A percentile compares a stretch with the other conserved stretches of the same genome.
These are phyloP conservation scores for Hypoxylon sp. DNA, from an alignment of 2,329 filamentous ascomycete species.

Conservation along the genomic window DNA sequence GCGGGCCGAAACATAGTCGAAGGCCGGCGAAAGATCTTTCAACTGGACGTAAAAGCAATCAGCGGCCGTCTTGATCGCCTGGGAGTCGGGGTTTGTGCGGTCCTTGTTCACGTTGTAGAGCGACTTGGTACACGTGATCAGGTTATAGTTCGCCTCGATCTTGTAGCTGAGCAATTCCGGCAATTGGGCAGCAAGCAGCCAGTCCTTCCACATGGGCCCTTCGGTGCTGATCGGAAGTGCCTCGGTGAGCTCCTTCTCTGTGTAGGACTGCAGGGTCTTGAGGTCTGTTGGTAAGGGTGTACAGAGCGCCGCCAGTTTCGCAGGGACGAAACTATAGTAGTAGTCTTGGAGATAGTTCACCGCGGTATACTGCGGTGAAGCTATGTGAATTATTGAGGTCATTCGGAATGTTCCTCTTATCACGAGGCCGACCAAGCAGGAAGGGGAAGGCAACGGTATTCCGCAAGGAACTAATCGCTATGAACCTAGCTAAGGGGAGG, in stretches of 20 bases:
- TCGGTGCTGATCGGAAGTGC: neutral
- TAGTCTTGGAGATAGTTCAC: neutral
- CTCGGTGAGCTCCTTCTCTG: neutral
- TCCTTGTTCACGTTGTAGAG: neutral
- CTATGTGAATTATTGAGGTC: neutral
- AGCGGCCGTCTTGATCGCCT: neutral
- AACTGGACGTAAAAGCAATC: neutral
- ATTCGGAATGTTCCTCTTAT: neutral
- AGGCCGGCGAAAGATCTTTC: neutral
- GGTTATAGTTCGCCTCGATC: neutral
- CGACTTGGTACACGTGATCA: neutral
- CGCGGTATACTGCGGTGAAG: neutral
- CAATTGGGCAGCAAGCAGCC: neutral
- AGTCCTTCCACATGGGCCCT: neutral
- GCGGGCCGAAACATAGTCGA: neutral
- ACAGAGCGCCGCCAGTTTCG: neutral
- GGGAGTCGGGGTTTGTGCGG: neutral
- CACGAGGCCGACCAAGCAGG: too few species aligned
- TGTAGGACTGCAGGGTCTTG: neutral
- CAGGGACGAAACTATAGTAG: neutral
- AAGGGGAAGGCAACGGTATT: neutral
- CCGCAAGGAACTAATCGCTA: too few species aligned
- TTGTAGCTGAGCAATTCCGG: neutral
- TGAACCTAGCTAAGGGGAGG: too few species aligned
- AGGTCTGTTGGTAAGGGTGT: neutral